These are phyloP conservation scores for Phytophthora hibernalis DNA, from an alignment of 352 stramenopile genomes.

Conservation along the genomic window DNA sequence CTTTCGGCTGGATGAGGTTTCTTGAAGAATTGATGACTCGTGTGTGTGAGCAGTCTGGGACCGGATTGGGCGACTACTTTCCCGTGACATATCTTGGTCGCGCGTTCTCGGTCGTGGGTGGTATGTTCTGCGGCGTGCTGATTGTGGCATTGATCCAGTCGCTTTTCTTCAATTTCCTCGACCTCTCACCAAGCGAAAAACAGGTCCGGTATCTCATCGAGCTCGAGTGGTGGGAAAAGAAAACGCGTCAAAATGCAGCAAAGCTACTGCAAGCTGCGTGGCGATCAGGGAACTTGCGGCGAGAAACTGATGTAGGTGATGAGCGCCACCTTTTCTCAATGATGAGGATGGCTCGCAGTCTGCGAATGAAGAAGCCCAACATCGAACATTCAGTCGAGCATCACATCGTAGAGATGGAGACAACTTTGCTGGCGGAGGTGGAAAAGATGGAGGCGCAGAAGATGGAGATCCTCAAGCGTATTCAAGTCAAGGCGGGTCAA, in stretches of 20 bases:
- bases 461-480: constrained; percentile 42
- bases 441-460: constrained; percentile 47
- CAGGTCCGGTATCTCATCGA: constrained; percentile 79
- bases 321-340: constrained; percentile 35
- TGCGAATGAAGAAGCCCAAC: constrained; percentile 42
- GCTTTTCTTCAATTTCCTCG: constrained; percentile 78
- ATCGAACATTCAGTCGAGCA: constrained; percentile 53
- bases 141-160: constrained; percentile 80
- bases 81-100: constrained; percentile 74
- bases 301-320: not conserved
- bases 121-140: constrained; percentile 76
- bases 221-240: constrained; percentile 60
- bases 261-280: constrained; percentile 59
- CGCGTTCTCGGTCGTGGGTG: constrained; percentile 60
- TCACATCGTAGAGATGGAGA: constrained; percentile 55
- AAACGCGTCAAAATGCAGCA: constrained; percentile 48
- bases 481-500: constrained; percentile 46
- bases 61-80: constrained; percentile 77
- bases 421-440: constrained; percentile 41
- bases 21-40: not conserved
- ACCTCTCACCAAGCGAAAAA: constrained; percentile 67
- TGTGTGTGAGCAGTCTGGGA: constrained; percentile 52
- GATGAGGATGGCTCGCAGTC: constrained; percentile 37
- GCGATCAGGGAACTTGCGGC: constrained; percentile 24
- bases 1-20: not conserved